phyloP scores from a whole-genome alignment of 495 filamentous ascomycete species.

The Amphirosellinia nigrospora region DNA sequence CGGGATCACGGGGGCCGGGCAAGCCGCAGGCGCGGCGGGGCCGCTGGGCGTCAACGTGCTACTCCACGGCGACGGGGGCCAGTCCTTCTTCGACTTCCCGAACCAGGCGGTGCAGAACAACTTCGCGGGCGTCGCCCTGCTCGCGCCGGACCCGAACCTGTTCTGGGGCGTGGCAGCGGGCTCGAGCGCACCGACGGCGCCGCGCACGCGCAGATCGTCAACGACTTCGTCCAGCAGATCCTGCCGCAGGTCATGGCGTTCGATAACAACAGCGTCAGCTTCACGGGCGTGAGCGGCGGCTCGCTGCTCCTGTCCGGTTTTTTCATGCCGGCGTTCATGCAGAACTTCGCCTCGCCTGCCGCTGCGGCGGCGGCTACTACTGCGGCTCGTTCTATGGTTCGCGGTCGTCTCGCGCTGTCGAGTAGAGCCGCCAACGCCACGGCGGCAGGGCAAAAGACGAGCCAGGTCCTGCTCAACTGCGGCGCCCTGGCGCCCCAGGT shows the following conservation, averaged over 20 bases:
- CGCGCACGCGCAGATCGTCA: constrained; percentile 54
- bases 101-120: constrained; percentile 55
- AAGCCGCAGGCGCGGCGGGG: constrained; percentile 39
- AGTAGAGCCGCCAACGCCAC: background rate
- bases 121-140: constrained; percentile 53
- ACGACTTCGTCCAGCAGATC: constrained; percentile 46
- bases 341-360: constrained; percentile 40
- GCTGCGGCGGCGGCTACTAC: background rate
- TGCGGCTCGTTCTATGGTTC: background rate
- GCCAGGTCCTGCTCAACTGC: constrained; percentile 55
- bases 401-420: background rate
- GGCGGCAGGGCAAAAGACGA: constrained; percentile 33
- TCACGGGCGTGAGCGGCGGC: constrained; percentile 56
- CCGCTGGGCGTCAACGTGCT: constrained; percentile 54
- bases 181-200: constrained; percentile 56
- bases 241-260: constrained; percentile 54
- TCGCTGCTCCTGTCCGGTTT: constrained; percentile 54
- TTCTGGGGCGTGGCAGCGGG: constrained; percentile 57
- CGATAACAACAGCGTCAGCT: constrained; percentile 49
- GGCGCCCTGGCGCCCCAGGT: constrained; percentile 55
- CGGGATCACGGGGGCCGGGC: constrained; percentile 47
- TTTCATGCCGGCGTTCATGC: constrained; percentile 55
- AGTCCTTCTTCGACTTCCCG: constrained; percentile 63
- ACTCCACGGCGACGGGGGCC: constrained; percentile 60
- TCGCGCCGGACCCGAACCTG: constrained; percentile 56